These are phyloP conservation scores for Penicillium sclerotiorum DNA, from an alignment of 2,329 filamentous ascomycete species.

Conservation along the genomic window DNA sequence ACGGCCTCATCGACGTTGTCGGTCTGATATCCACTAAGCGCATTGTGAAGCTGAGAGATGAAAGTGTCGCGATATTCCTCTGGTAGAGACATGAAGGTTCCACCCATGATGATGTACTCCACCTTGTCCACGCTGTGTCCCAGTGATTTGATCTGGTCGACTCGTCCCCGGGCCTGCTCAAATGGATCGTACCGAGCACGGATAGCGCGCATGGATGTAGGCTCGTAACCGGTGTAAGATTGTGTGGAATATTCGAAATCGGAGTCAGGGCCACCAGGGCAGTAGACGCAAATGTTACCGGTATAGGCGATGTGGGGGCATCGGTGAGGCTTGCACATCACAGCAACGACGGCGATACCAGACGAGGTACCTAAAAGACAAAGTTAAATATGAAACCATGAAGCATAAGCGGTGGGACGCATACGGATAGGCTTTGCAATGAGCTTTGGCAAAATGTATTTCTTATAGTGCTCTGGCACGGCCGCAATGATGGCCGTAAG, in stretches of 20 bases:
- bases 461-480: slow-evolving; percentile 99
- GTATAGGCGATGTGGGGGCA: slow-evolving; percentile 98
- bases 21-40: slow-evolving; percentile 92
- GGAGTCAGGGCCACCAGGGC: slow-evolving; percentile 93
- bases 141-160: slow-evolving; percentile 93
- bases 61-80: slow-evolving; percentile 90
- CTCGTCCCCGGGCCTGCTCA: slow-evolving; percentile 91
- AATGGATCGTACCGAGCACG: slow-evolving; percentile 96
- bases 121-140: slow-evolving; percentile 99
- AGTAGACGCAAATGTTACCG: slow-evolving; percentile 98
- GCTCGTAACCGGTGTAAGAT: slow-evolving; percentile 97
- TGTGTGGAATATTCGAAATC: slow-evolving; percentile 99
- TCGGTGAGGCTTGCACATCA: slow-evolving; percentile 99
- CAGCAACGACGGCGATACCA: slow-evolving; percentile 95
- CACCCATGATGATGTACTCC: slow-evolving; percentile 99
- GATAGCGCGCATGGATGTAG: slow-evolving; percentile 97
- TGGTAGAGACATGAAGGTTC: slow-evolving; percentile 96
- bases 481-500: slow-evolving; percentile 96
- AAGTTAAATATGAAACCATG: neutral
- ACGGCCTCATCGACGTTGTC: slow-evolving; percentile 95
- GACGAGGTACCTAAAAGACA: slow-evolving; percentile 73
- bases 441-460: slow-evolving; percentile 94
- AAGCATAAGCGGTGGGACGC: slow-evolving; percentile 28
- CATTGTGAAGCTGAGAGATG: slow-evolving; percentile 94
- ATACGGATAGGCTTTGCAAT: slow-evolving; percentile 93